Percentiles rank a stretch among this genome's conserved stretches.
phyloP scores from a whole-genome alignment of 345 rosid species.

The Combretum micranthum region DNA sequence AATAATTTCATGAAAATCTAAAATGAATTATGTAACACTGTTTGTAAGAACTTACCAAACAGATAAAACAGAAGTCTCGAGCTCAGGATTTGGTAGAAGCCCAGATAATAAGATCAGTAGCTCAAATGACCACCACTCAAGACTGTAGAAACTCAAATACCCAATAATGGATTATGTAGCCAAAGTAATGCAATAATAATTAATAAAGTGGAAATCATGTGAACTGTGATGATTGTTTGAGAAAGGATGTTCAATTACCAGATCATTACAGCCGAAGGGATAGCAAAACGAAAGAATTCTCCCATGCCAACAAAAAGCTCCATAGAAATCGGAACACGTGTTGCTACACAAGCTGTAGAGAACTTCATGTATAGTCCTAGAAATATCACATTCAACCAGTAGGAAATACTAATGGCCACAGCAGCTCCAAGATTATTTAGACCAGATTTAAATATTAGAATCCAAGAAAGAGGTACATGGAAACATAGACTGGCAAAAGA shows the following conservation, averaged over 20 bases:
- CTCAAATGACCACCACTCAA: constrained; percentile 98
- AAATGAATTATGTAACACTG: too few relatives aligned
- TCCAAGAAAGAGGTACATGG: constrained; percentile 37
- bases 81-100: constrained; percentile 67
- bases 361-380: constrained; percentile 24
- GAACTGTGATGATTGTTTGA: too few relatives aligned
- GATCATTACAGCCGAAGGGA: constrained; percentile 43
- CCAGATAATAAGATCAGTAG: constrained; percentile 80
- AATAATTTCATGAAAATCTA: too few relatives aligned
- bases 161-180: not conserved
- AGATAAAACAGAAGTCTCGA: constrained; percentile 84
- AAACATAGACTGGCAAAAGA: constrained; percentile 20
- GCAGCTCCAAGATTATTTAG: constrained; percentile 34
- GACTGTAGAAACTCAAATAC: constrained; percentile 33
- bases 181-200: not conserved
- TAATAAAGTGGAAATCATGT: not conserved
- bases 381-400: constrained; percentile 33
- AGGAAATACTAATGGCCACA: constrained; percentile 20
- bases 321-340: constrained; percentile 18
- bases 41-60: constrained; percentile 47
- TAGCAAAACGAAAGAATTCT: constrained; percentile 33
- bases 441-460: constrained; percentile 25
- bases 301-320: constrained; percentile 23
- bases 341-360: constrained; percentile 30
- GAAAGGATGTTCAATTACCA: constrained; percentile 20